Evolutionary conservation across 2,329 filamentous ascomycete genomes (phyloP).

Genomic region (Diaporthe australafricana): DNA sequence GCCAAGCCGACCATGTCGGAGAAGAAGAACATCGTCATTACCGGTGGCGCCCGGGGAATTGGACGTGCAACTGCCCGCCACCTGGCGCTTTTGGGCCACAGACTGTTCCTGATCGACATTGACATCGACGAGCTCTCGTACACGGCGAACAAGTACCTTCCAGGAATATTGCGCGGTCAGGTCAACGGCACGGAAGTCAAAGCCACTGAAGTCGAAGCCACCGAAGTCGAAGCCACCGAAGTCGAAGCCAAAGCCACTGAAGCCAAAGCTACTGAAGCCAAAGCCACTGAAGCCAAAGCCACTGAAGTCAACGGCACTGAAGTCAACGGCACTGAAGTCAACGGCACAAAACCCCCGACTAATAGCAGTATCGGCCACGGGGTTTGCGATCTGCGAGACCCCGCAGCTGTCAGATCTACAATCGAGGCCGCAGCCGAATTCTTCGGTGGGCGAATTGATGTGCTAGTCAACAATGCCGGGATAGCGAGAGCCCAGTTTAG

Average conservation of each 20-base stretch:
- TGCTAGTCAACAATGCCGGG: constrained; percentile 53
- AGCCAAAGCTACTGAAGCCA: no score
- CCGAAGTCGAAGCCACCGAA: no score
- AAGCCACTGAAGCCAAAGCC: no score
- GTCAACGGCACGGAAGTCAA: constrained; percentile 37
- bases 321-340: no score
- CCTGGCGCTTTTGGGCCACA: constrained; percentile 54
- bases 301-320: no score
- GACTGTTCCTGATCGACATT: constrained; percentile 57
- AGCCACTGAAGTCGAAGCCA: no score
- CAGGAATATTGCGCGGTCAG: constrained; percentile 42
- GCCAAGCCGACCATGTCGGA: constrained; percentile 30
- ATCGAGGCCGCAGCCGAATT: constrained; percentile 50
- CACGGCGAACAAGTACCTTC: constrained; percentile 46
- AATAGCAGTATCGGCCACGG: constrained; percentile 47
- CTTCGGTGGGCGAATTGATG: constrained; percentile 51
- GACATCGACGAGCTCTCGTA: constrained; percentile 53
- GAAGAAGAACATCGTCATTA: constrained; percentile 38
- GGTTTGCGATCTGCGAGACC: constrained; percentile 55
- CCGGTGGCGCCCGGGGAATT: constrained; percentile 57
- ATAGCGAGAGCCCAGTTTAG: constrained; percentile 52
- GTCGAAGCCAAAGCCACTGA: no score
- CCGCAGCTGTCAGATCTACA: constrained; percentile 48
- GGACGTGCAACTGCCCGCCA: constrained; percentile 57
- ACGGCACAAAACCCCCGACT: neutral